These are phyloP conservation scores for Chloris gayana DNA, from an alignment of 176 grass and related monocot species.

Conservation along the genomic window DNA sequence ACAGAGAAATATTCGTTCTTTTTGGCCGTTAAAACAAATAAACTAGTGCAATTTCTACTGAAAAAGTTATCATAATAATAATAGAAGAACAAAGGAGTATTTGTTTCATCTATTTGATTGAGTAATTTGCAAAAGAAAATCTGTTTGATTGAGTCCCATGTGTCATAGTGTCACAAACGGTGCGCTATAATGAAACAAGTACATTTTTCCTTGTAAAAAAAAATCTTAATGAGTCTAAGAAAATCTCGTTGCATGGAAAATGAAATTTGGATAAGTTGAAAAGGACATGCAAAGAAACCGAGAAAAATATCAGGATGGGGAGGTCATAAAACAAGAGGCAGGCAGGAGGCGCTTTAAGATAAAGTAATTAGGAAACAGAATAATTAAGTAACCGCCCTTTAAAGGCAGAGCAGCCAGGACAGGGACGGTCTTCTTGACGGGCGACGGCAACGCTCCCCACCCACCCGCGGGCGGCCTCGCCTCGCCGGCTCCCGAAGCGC, in stretches of 20 bases:
- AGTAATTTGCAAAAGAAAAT: too few species aligned
- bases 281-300: neutral
- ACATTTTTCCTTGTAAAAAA: neutral
- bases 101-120: too few species aligned
- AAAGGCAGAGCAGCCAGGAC: slow-evolving; percentile 9
- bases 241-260: neutral
- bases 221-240: neutral
- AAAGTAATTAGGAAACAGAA: neutral
- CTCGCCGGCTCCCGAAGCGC: neutral
- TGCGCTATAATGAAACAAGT: neutral
- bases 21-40: too few species aligned
- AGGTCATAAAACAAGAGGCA: slow-evolving; percentile 12
- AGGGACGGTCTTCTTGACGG: neutral
- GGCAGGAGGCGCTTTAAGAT: neutral
- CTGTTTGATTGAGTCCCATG: too few species aligned
- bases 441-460: neutral
- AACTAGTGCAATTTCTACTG: too few species aligned
- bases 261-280: neutral
- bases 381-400: neutral
- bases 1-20: too few species aligned
- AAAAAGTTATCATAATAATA: too few species aligned
- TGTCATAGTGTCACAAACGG: too few species aligned
- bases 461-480: neutral
- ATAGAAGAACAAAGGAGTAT: too few species aligned
- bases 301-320: slow-evolving; percentile 13